A percentile compares a stretch with the other conserved stretches of the same genome.
Evolutionary conservation across 73 alveolate species (phyloP).

Genomic region (Halteria grandinella): DNA sequence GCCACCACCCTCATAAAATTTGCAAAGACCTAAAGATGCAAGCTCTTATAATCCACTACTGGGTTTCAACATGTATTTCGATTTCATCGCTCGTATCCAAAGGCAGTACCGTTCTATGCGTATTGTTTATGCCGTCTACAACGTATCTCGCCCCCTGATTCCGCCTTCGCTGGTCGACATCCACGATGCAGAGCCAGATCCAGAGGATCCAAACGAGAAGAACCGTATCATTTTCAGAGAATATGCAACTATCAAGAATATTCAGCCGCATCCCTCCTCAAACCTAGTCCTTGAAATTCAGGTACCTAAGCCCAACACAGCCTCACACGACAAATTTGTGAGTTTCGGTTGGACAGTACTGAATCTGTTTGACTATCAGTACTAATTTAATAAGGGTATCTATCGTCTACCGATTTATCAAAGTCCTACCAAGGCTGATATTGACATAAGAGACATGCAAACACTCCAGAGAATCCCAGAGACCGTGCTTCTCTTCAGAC

Average conservation of each 20-base stretch:
- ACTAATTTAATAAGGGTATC: conserved; percentile 72
- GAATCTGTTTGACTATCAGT: conserved; percentile 77
- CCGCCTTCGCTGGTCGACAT: conserved; percentile 78
- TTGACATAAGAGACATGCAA: conserved; percentile 75
- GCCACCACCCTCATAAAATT: background rate
- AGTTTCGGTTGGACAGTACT: conserved; percentile 89
- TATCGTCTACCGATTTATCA: conserved; percentile 80
- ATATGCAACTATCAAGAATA: conserved; percentile 53
- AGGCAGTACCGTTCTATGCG: conserved; percentile 58
- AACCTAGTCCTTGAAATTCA: conserved; percentile 79
- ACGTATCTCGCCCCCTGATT: conserved; percentile 50
- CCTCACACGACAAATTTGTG: conserved; percentile 15
- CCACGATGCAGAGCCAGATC: conserved; percentile 72
- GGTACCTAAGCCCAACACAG: conserved; percentile 61
- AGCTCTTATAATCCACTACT: conserved; percentile 53
- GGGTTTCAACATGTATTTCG: conserved; percentile 77
- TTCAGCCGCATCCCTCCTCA: conserved; percentile 81
- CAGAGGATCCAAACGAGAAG: conserved; percentile 57
- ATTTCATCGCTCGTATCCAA: conserved; percentile 70
- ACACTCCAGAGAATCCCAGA: conserved; percentile 75
- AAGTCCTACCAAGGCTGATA: conserved; percentile 79
- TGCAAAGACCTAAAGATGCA: background rate
- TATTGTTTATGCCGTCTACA: conserved; percentile 34
- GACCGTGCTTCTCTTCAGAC: conserved; percentile 70
- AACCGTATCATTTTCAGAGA: conserved; percentile 71